Conservation (phyloP, 225 moss, liverwort and hornwort genomes). For the Sphagnum contortum region DNA sequence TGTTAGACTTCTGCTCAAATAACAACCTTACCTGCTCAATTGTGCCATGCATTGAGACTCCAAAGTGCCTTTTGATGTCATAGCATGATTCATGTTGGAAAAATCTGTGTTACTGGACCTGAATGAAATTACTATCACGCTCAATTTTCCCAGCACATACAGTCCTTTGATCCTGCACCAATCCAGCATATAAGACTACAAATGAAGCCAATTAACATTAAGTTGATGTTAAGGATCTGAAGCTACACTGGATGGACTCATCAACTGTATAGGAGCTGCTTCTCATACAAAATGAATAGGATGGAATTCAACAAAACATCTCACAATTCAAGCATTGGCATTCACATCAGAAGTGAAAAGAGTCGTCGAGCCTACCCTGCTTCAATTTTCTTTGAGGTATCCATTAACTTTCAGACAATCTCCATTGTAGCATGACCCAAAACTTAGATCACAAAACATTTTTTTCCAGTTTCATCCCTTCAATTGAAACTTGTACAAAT, state of each 20-base stretch:
- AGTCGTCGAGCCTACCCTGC: constrained; percentile 49
- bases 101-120: constrained; percentile 72
- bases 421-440: constrained; percentile 56
- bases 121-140: constrained; percentile 87
- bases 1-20: too few relatives aligned
- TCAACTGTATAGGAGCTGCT: too few relatives aligned
- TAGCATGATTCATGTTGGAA: constrained; percentile 93
- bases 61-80: constrained; percentile 73
- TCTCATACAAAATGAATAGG: too few relatives aligned
- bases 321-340: too few relatives aligned
- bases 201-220: too few relatives aligned
- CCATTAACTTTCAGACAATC: constrained; percentile 74
- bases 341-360: too few relatives aligned
- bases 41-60: constrained; percentile 94
- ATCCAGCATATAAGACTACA: background rate
- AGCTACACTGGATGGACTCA: too few relatives aligned
- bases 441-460: background rate
- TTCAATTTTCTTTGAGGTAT: constrained; percentile 66
- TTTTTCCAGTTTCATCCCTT: background rate
- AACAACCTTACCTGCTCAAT: constrained; percentile 60
- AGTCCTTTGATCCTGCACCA: constrained; percentile 67
- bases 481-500: too few relatives aligned
- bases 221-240: too few relatives aligned
- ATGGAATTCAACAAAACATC: too few relatives aligned
- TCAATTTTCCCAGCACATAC: constrained; percentile 77